Conservation (phyloP, 495 filamentous ascomycete genomes). For the Aspergillus affinis region DNA sequence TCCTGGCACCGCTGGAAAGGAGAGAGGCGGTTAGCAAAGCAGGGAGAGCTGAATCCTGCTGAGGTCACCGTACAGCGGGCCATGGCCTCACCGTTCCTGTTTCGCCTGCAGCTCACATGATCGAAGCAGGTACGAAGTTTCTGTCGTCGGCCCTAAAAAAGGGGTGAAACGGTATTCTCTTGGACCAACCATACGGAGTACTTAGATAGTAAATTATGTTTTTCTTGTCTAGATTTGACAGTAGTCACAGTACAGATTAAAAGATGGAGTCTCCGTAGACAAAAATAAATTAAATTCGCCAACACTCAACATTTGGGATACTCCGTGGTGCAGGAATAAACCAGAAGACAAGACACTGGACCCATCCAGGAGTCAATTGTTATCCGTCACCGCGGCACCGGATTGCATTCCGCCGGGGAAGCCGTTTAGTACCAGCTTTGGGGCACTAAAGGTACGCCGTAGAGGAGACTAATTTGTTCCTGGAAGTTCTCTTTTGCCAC, state of each 20-base stretch:
- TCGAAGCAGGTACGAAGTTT: slow-evolving; percentile 11
- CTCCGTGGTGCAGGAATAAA: background rate
- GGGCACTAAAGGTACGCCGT: too few species aligned
- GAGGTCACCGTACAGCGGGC: background rate
- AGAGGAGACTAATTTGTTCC: background rate
- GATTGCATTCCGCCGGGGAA: slow-evolving; percentile 35
- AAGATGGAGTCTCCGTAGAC: too few species aligned
- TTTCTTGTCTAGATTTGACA: too few species aligned
- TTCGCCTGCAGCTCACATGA: slow-evolving; percentile 37
- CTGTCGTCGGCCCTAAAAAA: slow-evolving; percentile 7
- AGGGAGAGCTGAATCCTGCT: background rate
- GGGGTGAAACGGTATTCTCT: background rate
- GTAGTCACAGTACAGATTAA: too few species aligned
- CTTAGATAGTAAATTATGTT: too few species aligned
- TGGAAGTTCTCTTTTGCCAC: slow-evolving; percentile 6
- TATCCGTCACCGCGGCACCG: slow-evolving; percentile 45
- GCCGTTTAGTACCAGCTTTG: background rate
- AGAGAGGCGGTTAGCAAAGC: slow-evolving; percentile 6
- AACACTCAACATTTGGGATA: too few species aligned
- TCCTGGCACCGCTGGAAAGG: slow-evolving; percentile 18
- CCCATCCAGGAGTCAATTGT: slow-evolving; percentile 21
- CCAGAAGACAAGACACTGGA: background rate
- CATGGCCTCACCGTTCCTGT: background rate
- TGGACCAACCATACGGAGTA: too few species aligned
- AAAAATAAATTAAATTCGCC: too few species aligned